Evolutionary conservation across 2,329 filamentous ascomycete genomes (phyloP), one percentile per base, ranked within the genome.

Genomic region (Colletotrichum acutatum): DNA sequence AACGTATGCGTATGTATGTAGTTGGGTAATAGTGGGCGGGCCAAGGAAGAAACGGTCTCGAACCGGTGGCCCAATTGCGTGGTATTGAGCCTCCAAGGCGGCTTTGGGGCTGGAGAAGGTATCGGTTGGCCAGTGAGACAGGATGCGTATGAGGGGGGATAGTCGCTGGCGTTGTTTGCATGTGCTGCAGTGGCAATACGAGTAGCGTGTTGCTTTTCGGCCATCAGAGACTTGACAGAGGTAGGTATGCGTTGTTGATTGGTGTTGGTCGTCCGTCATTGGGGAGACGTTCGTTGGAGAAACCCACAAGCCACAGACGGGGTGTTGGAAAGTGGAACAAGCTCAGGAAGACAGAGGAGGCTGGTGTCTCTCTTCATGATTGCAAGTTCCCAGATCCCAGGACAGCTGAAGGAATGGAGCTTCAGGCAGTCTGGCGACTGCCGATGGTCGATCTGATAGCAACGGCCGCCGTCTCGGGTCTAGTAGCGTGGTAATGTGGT

Each of bases 401-500:
- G 19, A 49, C 42, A 49, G 16, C 42, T 49, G 42, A 49, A 49
- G 42, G 42, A n/a, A 9, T 49, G 16, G 19, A 49, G 16, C 42
- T 49, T 22, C 42, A 49, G 42, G 4, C 42, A 22, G 19, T n/a
- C 42, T 19, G 42, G 42, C 8, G 16, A 49, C 42, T 49, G 19
- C 42, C 42, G 42, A 49, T n/a, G 42, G 42, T 22, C 19, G 42
- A 49, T 49, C 22, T 28, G 66, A 61, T 62, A 62, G 19, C 28
- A 56, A 68, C 49, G 30, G 58, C 57, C 46, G 46, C 46, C 46
- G 49, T 56, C 46, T 62, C 66, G 42, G 59, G 24, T n/a, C 42
- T 49, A 49, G 42, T 19, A 49, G 37, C 16, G 19, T 49, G 42
- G 42, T 22, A 49, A 11, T n/a, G 42, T 49, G 19, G 19, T 49